These are phyloP conservation scores for Geotrichum cucujoidarum DNA, from an alignment of 1,139 yeast genomes.

Conservation along the genomic window DNA sequence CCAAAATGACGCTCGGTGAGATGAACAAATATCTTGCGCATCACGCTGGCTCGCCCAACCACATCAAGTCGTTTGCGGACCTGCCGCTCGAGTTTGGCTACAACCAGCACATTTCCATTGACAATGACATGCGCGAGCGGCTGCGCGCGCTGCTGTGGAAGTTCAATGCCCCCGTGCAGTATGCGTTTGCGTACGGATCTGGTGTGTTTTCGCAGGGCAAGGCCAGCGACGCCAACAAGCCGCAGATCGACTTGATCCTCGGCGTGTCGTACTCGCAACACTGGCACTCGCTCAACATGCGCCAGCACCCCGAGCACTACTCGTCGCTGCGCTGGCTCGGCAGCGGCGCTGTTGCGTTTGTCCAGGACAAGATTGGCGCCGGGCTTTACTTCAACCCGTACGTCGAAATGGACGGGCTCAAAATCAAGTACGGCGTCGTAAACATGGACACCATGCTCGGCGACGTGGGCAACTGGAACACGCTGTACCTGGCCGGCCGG, in stretches of 20 bases:
- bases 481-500: slow-evolving; percentile 86
- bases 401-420: slow-evolving; percentile 56
- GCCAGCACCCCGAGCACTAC: slow-evolving; percentile 67
- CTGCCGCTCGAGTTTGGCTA: slow-evolving; percentile 51
- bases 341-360: slow-evolving; percentile 49
- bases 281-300: slow-evolving; percentile 72
- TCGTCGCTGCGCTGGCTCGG: slow-evolving; percentile 63
- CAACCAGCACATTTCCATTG: slow-evolving; percentile 54
- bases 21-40: slow-evolving; percentile 26
- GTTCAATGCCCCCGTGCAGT: slow-evolving; percentile 65
- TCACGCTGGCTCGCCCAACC: slow-evolving; percentile 26
- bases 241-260: slow-evolving; percentile 85
- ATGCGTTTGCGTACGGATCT: slow-evolving; percentile 90
- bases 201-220: slow-evolving; percentile 83
- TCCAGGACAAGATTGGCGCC: slow-evolving; percentile 68
- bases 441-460: slow-evolving; percentile 53
- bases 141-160: slow-evolving; percentile 49
- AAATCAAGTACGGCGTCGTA: slow-evolving; percentile 84
- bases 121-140: slow-evolving; percentile 43
- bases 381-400: slow-evolving; percentile 94
- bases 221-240: slow-evolving; percentile 37
- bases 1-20: slow-evolving; percentile 2
- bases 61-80: slow-evolving; percentile 41
- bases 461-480: slow-evolving; percentile 78
- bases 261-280: slow-evolving; percentile 67